Evolutionary conservation across 352 stramenopile genomes (phyloP).

Genomic region (Detonula confervacea): DNA sequence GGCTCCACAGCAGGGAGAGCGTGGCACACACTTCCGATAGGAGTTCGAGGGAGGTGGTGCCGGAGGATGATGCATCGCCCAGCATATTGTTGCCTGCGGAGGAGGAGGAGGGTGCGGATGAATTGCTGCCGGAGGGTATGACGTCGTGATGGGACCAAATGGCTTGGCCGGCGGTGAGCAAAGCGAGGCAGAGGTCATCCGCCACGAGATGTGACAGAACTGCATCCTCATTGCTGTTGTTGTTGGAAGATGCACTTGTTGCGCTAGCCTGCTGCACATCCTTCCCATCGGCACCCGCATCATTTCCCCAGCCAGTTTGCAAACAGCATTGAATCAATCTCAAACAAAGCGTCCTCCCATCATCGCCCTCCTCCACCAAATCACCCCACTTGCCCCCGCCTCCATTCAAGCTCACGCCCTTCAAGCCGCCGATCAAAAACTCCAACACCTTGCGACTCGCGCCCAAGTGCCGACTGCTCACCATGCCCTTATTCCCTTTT

Average conservation of each 20-base stretch:
- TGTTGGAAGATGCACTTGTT: no score
- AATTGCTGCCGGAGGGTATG: conserved; percentile 25
- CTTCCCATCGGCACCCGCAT: conserved; percentile 4
- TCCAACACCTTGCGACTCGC: conserved; percentile 68
- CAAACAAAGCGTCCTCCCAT: conserved; percentile 75
- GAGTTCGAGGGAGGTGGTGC: conserved; percentile 61
- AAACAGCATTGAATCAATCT: conserved; percentile 68
- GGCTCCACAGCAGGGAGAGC: conserved; percentile 73
- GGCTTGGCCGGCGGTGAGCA: conserved; percentile 78
- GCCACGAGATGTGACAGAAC: conserved; percentile 62
- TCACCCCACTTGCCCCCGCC: conserved; percentile 46
- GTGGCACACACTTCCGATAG: conserved; percentile 81
- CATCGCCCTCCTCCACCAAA: conserved; percentile 31
- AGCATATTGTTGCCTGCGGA: conserved; percentile 42
- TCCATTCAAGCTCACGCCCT: conserved; percentile 54
- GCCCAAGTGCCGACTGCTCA: conserved; percentile 27
- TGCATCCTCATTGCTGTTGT: no score
- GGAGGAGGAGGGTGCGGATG: conserved; percentile 1
- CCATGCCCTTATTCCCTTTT: not conserved
- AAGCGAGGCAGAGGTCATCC: conserved; percentile 81
- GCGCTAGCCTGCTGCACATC: no score
- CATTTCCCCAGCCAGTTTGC: conserved; percentile 44
- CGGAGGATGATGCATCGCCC: not conserved
- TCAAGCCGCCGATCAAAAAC: conserved; percentile 73
- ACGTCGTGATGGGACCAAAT: conserved; percentile 73